phyloP scores from a whole-genome alignment of 2,329 filamentous ascomycete species.

The Ciborinia camelliae region DNA sequence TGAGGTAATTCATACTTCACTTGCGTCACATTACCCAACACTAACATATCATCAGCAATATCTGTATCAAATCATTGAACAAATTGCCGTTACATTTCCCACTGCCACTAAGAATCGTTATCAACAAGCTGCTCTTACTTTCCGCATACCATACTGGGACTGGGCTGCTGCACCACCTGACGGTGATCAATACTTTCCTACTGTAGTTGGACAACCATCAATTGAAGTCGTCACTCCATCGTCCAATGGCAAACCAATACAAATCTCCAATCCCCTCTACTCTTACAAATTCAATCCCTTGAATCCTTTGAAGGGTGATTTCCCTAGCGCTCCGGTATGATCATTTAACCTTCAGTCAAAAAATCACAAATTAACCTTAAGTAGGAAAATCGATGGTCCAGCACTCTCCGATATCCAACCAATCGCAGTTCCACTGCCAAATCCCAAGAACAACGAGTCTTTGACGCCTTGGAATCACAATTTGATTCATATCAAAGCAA shows the following conservation, averaged over 20 bases:
- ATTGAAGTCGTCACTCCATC: slow-evolving; percentile 29
- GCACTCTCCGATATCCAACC: slow-evolving; percentile 30
- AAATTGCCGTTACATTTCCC: slow-evolving; percentile 51
- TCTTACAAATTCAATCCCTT: slow-evolving; percentile 56
- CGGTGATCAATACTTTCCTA: slow-evolving; percentile 43
- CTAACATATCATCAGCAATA: slow-evolving; percentile 48
- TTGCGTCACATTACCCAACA: not conserved
- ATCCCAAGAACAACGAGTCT: slow-evolving; percentile 28
- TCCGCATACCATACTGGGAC: slow-evolving; percentile 49
- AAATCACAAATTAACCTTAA: not conserved
- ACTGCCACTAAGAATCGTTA: slow-evolving; percentile 46
- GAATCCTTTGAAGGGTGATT: slow-evolving; percentile 40
- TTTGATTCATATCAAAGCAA: slow-evolving; percentile 28
- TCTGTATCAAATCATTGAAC: slow-evolving; percentile 42
- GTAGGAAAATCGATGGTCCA: slow-evolving; percentile 27
- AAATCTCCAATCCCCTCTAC: slow-evolving; percentile 63
- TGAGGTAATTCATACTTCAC: slow-evolving; percentile 43
- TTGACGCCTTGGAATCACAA: slow-evolving; percentile 27
- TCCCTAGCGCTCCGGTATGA: slow-evolving; percentile 23
- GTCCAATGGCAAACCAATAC: slow-evolving; percentile 48
- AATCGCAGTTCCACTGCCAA: slow-evolving; percentile 23
- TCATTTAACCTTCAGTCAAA: not conserved
- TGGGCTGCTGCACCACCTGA: slow-evolving; percentile 44
- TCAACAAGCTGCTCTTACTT: slow-evolving; percentile 39
- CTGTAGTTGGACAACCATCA: slow-evolving; percentile 23